Evolutionary conservation across 1,139 yeast genomes (phyloP), one percentile per base, ranked within the genome.

Genomic region (Geotrichum aggregatum): DNA sequence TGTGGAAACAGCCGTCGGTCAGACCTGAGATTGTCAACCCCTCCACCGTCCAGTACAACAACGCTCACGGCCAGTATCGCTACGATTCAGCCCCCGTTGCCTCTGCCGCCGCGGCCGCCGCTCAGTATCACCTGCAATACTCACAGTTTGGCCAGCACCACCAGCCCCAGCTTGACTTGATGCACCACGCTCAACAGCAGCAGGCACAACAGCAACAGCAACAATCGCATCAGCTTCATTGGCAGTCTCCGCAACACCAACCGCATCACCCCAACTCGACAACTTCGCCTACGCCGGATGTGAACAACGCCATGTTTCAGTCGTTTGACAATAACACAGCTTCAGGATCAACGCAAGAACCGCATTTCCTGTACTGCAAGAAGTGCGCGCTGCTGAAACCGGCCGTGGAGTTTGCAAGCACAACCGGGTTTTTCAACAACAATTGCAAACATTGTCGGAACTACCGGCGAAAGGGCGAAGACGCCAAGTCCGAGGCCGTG

Each of bases 391-490:
- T 52, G 21, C 47, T 52, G 21, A 52, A 52, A 33, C 54, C 54
- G 10, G 54, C 54, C 1, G 54, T 52, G 21, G 54, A 52, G 28
- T 52, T 52, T 40, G 54, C 54, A 21, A 52, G 54, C 30, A 52
- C 54, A 3, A 52, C 54, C 8, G 54, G 54, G 6, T 52, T 52
- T 26, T 52, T 52, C 47, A 52, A 52, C 47, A 52, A 52, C 31
- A 52, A 52, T 46, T 52, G 54, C 44, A 48, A 48, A 31, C 54
- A 52, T 44, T 52, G 54, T 47, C 45, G 54, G 14, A 52, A 52
- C 38, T 52, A 52, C 44, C 46, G 54, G 21, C 52, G 54, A 7
- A 52, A 52, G 18, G 54, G 54, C 24, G 52, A 52, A 19, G 54
- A 52, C 18, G 47, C 54, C 46, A 52, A 52, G 28, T 52, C 54